phyloP scores from a whole-genome alignment of 2,329 filamentous ascomycete genomes.

The Macrophomina phaseolina region DNA sequence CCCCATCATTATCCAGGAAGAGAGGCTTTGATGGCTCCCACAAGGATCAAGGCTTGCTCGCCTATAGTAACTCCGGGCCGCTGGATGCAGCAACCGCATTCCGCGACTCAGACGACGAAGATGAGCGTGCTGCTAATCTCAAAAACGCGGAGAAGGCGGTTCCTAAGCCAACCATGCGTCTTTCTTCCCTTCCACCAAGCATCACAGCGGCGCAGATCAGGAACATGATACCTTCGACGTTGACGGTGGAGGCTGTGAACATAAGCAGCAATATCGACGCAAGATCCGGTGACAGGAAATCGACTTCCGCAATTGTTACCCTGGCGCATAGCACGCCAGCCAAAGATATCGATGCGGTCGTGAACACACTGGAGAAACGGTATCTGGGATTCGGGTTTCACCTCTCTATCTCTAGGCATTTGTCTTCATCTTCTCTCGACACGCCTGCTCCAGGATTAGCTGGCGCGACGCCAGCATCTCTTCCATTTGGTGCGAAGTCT shows the following conservation, averaged over 20 bases:
- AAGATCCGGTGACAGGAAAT: constrained; percentile 67
- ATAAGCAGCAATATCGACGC: constrained; percentile 65
- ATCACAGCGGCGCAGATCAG: constrained; percentile 58
- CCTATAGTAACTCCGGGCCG: constrained; percentile 45
- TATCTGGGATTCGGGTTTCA: constrained; percentile 88
- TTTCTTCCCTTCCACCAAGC: constrained; percentile 60
- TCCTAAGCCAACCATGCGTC: constrained; percentile 61
- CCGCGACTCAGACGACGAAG: constrained; percentile 48
- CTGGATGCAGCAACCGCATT: constrained; percentile 49
- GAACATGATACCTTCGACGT: constrained; percentile 55
- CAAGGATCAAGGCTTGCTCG: constrained; percentile 44
- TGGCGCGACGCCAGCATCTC: constrained; percentile 56
- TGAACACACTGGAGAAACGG: constrained; percentile 78
- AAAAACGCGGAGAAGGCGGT: constrained; percentile 54
- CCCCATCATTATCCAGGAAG: constrained; percentile 50
- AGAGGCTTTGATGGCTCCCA: constrained; percentile 50
- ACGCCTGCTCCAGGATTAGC: constrained; percentile 56
- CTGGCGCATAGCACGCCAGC: constrained; percentile 80
- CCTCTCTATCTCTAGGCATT: constrained; percentile 77
- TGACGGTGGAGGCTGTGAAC: constrained; percentile 75
- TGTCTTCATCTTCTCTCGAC: constrained; percentile 75
- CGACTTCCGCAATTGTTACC: constrained; percentile 78
- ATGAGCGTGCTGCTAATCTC: constrained; percentile 47
- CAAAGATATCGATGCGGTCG: constrained; percentile 80
- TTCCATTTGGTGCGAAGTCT: constrained; percentile 76